phyloP scores from a whole-genome alignment of 1,284 basidiomycete genomes.

The Tilletia indica region DNA sequence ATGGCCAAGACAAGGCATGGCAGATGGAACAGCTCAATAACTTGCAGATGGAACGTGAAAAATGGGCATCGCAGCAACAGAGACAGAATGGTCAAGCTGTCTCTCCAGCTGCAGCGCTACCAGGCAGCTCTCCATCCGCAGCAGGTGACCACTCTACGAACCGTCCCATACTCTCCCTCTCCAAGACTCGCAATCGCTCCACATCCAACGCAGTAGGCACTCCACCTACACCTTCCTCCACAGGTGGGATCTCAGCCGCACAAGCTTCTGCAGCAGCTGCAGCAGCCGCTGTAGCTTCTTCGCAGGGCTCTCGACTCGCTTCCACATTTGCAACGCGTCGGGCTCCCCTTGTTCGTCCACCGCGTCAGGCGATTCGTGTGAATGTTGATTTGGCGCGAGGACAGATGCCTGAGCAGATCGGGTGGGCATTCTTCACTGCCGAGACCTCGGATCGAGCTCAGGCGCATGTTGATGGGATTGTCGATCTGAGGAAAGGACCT shows the following conservation, averaged over 20 bases:
- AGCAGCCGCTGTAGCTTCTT: not conserved
- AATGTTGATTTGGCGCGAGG: not conserved
- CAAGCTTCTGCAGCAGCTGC: not conserved
- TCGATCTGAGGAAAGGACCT: not conserved
- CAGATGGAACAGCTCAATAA: slow-evolving; percentile 45
- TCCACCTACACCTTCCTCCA: not conserved
- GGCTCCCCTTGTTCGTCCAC: not conserved
- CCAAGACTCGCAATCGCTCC: not conserved
- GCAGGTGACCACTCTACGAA: not conserved
- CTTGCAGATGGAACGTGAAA: slow-evolving; percentile 31
- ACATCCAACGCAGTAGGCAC: not conserved
- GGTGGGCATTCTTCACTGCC: slow-evolving; percentile 2
- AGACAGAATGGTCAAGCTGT: not conserved
- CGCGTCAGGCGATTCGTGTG: not conserved
- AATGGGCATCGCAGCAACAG: not conserved
- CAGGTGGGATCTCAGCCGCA: not conserved
- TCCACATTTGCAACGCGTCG: slow-evolving; percentile 12
- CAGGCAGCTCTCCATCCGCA: not conserved
- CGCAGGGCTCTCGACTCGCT: not conserved
- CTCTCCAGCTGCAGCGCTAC: not conserved
- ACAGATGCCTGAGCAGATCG: not conserved
- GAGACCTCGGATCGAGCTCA: not conserved
- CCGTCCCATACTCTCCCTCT: slow-evolving; percentile 7
- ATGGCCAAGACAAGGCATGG: slow-evolving; percentile 42
- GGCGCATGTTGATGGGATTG: slow-evolving; percentile 12